Conservation (phyloP, 306 rosid species). For the Parietaria judaica region DNA sequence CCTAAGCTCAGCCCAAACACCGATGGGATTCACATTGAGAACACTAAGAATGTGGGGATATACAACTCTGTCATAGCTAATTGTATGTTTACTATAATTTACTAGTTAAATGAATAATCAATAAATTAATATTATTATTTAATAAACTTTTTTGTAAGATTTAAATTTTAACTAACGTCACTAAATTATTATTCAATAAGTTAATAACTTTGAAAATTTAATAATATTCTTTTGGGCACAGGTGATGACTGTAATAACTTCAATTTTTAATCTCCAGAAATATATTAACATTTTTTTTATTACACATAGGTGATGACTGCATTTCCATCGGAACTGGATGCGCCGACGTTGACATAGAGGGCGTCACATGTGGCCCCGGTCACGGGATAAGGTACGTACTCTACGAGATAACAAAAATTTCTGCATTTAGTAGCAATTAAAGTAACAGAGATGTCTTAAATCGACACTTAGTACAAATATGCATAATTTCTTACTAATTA, state of each 20-base stretch:
- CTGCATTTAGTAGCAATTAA: background rate
- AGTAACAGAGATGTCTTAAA: background rate
- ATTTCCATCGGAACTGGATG: constrained; percentile 90
- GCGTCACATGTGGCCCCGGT: constrained; percentile 90
- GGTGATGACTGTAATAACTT: no score
- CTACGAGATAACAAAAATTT: background rate
- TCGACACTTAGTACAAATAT: background rate
- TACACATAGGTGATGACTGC: constrained; percentile 78
- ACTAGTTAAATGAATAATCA: no score
- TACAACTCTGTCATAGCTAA: constrained; percentile 70
- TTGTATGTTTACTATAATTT: constrained; percentile 27
- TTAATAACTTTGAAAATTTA: no score
- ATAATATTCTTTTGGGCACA: no score
- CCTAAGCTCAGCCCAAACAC: constrained; percentile 96
- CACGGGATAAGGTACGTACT: constrained; percentile 78
- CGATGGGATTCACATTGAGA: constrained; percentile 85
- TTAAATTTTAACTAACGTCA: no score
- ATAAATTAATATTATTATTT: no score
- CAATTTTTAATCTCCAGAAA: background rate
- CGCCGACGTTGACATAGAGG: constrained; percentile 60
- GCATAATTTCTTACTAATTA: no score
- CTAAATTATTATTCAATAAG: no score
- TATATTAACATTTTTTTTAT: background rate
- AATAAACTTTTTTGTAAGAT: no score
- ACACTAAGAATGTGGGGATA: constrained; percentile 57